Conservation (phyloP, 305 asterid species). For the Fraxinus baroniana region DNA sequence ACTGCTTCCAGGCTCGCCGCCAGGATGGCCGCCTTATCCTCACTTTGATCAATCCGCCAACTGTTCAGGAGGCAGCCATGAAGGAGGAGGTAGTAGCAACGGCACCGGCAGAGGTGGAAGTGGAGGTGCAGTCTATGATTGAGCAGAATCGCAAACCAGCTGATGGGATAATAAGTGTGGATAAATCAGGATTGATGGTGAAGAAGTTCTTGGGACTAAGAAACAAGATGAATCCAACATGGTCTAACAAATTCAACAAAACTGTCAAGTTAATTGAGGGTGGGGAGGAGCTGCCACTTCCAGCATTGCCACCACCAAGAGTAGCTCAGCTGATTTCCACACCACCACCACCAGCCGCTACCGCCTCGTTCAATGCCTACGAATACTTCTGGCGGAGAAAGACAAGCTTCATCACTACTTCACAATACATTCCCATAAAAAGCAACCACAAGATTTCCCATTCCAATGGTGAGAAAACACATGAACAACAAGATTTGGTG, state of each 20-base stretch:
- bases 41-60: constrained; percentile 32
- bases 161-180: constrained; percentile 36
- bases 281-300: constrained; percentile 24
- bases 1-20: constrained; percentile 56
- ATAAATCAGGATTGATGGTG: constrained; percentile 40
- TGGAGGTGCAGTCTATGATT: constrained; percentile 10
- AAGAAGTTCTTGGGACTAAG: constrained; percentile 36
- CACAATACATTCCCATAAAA: constrained; percentile 10
- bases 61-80: neutral
- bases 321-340: constrained; percentile 28
- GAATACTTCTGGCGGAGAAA: constrained; percentile 75
- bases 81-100: neutral
- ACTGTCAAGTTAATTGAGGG: constrained; percentile 9
- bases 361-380: constrained; percentile 52
- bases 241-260: constrained; percentile 40
- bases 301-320: constrained; percentile 32
- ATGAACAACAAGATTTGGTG: constrained; percentile 37
- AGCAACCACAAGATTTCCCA: constrained; percentile 18
- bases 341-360: constrained; percentile 27
- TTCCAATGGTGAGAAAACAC: constrained; percentile 6
- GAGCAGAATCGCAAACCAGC: constrained; percentile 28
- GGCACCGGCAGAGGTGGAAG: neutral
- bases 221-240: constrained; percentile 40
- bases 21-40: constrained; percentile 63
- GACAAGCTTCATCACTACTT: constrained; percentile 22